Evolutionary conservation across 352 stramenopile species (phyloP), one percentile per base, ranked within the genome.

Genomic region (Pelagophyceae sp.): DNA sequence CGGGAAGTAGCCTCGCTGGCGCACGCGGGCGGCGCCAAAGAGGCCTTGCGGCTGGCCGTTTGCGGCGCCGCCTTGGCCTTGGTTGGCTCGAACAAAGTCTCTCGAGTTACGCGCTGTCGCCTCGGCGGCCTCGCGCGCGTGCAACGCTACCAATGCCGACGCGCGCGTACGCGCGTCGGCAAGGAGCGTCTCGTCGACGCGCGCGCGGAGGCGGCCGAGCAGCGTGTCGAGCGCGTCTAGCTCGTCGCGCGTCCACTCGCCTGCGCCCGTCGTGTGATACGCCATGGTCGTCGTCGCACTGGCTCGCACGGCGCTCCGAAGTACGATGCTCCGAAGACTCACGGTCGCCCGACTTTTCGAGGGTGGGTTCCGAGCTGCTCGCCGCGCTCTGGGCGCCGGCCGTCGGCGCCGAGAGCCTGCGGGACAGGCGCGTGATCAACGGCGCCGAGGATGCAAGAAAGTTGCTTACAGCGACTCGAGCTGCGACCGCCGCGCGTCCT

Each of bases 11-110:
- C 61, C 61, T 15, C 61, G 61, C 61, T 71, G 61, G 3, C 61
- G 61, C 61, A 71, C n/a, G 29, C 61, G 61, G n/a, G 61, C 61
- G 3, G 61, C 61, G 61, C 61, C 61, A 25, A 71, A 71, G 61
- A 71, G n/a, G 61, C 15, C 15, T 15, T 19, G n/a, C 15, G 29
- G n/a, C 61, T 35, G n/a, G n/a, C 3, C 61, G 29, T 71, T 15
- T 3, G 3, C 11, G n/a, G 29, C 15, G 3, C 29, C 15, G 29
- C 38, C 29, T 15, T 27, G n/a, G 3, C 11, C 15, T 3, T 25
- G n/a, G n/a, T 15, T 6, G 29, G 29, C 15, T 31, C n/a, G 11
- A 31, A 17, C 33, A 1, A 23, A 31, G 33, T 37, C 25, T 31
- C 1, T 6, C 61, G n/a, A 27, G 29, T 19, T 6, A 15, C 61